phyloP scores from a whole-genome alignment of 2,329 filamentous ascomycete species.

The Talaromyces albobiverticillius region DNA sequence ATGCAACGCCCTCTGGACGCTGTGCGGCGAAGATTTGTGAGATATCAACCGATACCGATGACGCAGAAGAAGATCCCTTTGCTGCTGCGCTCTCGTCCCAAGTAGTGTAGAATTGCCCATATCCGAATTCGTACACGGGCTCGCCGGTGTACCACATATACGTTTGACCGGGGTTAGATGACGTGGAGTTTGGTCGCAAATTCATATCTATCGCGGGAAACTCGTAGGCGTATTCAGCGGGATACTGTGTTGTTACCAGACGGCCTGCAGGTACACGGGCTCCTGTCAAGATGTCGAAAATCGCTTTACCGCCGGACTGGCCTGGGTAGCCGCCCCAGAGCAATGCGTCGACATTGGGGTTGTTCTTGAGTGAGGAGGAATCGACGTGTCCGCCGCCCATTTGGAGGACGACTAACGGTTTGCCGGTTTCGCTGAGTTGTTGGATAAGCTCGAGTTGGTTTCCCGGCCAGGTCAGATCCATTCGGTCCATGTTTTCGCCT shows the following conservation, averaged over 20 bases:
- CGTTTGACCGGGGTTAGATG: conserved; percentile 40
- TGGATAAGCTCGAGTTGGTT: conserved; percentile 41
- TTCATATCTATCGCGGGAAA: conserved; percentile 42
- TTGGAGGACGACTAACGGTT: conserved; percentile 41
- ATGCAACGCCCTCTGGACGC: conserved; percentile 23
- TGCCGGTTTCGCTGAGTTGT: conserved; percentile 33
- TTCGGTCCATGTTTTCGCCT: conserved; percentile 40
- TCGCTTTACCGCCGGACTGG: conserved; percentile 41
- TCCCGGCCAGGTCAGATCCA: conserved; percentile 41
- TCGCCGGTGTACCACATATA: conserved; percentile 44
- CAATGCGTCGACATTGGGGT: conserved; percentile 39
- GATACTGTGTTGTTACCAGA: conserved; percentile 39
- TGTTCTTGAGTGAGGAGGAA: conserved; percentile 35
- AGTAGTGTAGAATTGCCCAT: conserved; percentile 44
- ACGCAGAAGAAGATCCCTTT: neutral
- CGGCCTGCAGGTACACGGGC: conserved; percentile 41
- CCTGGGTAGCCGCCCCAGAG: conserved; percentile 47
- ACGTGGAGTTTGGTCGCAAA: conserved; percentile 34
- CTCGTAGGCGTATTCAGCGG: conserved; percentile 39
- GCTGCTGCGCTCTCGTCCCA: conserved; percentile 23
- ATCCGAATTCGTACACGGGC: conserved; percentile 42
- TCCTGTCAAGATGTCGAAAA: conserved; percentile 43
- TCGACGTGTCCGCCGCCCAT: conserved; percentile 47
- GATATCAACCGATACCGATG: conserved; percentile 31
- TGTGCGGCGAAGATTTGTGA: conserved; percentile 27